Percentiles rank a stretch among this genome's conserved stretches.
Evolutionary conservation across 345 rosid species (phyloP).

Genomic region (Eucalyptus curtisii): DNA sequence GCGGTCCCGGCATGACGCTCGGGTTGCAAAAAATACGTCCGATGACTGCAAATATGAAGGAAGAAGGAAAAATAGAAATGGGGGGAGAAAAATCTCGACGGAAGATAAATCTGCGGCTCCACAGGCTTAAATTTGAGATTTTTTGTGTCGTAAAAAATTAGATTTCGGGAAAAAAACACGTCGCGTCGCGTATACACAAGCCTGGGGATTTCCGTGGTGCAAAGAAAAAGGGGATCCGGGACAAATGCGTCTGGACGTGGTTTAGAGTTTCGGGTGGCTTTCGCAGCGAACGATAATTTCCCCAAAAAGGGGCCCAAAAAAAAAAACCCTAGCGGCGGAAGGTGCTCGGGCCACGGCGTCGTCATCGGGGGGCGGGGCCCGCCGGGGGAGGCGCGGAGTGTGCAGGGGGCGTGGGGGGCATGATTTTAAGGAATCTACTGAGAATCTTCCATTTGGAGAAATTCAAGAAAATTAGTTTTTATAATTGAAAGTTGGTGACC

Average conservation of each 20-base stretch:
- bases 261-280: too few species aligned
- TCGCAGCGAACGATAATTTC: too few species aligned
- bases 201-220: too few species aligned
- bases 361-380: background rate
- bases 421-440: conserved; percentile 1
- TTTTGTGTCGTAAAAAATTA: too few species aligned
- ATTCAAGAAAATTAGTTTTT: too few species aligned
- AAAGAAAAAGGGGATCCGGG: too few species aligned
- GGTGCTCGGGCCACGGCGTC: background rate
- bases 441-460: background rate
- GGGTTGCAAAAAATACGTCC: too few species aligned
- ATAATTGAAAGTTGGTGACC: background rate
- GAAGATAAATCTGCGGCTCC: background rate
- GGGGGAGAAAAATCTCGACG: background rate
- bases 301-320: background rate
- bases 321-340: background rate
- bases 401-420: background rate
- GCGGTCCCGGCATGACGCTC: fast-evolving
- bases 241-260: background rate
- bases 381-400: background rate
- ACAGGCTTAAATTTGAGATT: fast-evolving
- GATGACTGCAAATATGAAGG: fast-evolving
- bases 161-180: too few species aligned
- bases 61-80: too few species aligned
- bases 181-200: too few species aligned